A percentile compares a stretch with the other conserved stretches of the same genome.
Evolutionary conservation across 352 stramenopile species (phyloP).

Genomic region (Phytopythium kandeliae): DNA sequence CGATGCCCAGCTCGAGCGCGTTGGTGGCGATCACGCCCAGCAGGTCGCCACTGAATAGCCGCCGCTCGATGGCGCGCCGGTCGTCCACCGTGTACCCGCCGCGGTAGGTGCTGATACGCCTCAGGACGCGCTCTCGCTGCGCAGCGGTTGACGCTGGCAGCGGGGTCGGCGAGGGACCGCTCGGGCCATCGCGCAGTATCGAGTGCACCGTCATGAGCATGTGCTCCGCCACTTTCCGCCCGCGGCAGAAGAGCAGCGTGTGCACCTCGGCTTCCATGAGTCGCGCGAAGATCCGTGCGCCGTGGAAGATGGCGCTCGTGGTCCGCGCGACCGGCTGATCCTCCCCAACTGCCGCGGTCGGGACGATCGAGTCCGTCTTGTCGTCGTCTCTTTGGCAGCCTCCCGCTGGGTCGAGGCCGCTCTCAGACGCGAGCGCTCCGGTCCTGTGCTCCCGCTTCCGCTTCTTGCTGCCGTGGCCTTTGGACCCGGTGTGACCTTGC

Average conservation of each 20-base stretch:
- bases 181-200: conserved; percentile 31
- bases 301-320: conserved; percentile 85
- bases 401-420: not conserved
- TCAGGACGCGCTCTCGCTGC: conserved; percentile 22
- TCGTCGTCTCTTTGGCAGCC: not conserved
- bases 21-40: conserved; percentile 95
- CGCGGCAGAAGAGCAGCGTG: conserved; percentile 95
- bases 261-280: conserved; percentile 88
- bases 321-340: conserved; percentile 14
- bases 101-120: conserved; percentile 92
- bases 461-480: not conserved
- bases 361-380: not conserved
- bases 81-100: conserved; percentile 93
- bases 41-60: conserved; percentile 94
- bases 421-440: not conserved
- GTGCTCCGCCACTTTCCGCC: conserved; percentile 92
- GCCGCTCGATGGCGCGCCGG: conserved; percentile 90
- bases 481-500: too few relatives aligned
- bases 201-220: conserved; percentile 85
- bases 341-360: not conserved
- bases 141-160: not conserved
- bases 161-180: not conserved
- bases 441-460: conserved; percentile 20
- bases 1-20: conserved; percentile 97
- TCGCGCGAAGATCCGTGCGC: conserved; percentile 87